These are phyloP conservation scores for Hypoxylon sp. DNA, from an alignment of 2,329 filamentous ascomycete genomes.

Conservation along the genomic window DNA sequence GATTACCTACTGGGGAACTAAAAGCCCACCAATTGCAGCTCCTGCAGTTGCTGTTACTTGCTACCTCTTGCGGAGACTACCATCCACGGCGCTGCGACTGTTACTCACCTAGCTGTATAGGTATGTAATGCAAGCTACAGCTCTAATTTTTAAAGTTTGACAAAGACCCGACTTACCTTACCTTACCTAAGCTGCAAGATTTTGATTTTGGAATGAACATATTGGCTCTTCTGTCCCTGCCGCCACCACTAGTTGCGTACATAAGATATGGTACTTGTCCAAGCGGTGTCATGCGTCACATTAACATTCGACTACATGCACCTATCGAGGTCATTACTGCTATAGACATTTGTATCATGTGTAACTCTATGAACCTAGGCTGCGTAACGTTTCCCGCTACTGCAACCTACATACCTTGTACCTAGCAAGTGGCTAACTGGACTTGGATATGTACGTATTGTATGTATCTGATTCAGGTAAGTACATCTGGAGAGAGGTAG, in stretches of 20 bases:
- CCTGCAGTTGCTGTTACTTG: constrained; percentile 30
- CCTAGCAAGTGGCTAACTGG: not conserved
- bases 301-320: constrained; percentile 6
- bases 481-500: constrained; percentile 3
- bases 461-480: not conserved
- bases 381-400: constrained; percentile 17
- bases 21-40: constrained; percentile 42
- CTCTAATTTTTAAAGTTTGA: constrained; percentile 6
- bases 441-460: not conserved
- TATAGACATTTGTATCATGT: not conserved
- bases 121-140: constrained; percentile 4
- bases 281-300: not conserved
- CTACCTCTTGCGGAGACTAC: constrained; percentile 27
- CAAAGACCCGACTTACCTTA: not conserved
- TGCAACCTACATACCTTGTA: not conserved
- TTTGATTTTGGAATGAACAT: not conserved
- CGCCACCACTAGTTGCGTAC: not conserved
- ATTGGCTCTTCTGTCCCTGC: not conserved
- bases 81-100: constrained; percentile 26
- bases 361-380: constrained; percentile 7
- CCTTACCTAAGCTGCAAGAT: constrained; percentile 1
- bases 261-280: not conserved
- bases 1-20: constrained; percentile 42
- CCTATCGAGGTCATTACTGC: constrained; percentile 6
- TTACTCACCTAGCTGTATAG: constrained; percentile 14